These are phyloP conservation scores for Chlorella ohadii DNA, from an alignment of 139 green algal species.

Conservation along the genomic window DNA sequence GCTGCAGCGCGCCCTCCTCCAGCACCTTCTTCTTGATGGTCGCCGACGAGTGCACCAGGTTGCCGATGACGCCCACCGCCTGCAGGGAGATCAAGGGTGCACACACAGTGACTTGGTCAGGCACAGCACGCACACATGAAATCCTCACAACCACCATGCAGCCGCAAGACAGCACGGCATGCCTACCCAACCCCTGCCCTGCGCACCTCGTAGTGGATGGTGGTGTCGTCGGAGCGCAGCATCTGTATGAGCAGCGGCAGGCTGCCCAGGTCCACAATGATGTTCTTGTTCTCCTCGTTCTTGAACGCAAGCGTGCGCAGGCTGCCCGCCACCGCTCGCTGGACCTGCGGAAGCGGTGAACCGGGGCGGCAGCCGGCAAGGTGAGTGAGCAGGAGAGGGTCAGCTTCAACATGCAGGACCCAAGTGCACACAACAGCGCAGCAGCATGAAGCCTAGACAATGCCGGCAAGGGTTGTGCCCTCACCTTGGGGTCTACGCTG, in stretches of 20 bases:
- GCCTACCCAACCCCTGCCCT: too few species aligned
- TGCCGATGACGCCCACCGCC: slow-evolving; percentile 97
- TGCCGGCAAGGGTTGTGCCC: too few species aligned
- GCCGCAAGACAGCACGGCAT: too few species aligned
- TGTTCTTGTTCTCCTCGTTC: slow-evolving; percentile 98
- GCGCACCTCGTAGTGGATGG: slow-evolving; percentile 92
- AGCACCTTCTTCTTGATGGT: slow-evolving; percentile 85
- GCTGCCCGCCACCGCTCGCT: slow-evolving; percentile 86
- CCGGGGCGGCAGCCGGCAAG: too few species aligned
- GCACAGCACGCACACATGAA: too few species aligned
- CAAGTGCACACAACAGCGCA: too few species aligned
- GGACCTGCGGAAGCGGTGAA: slow-evolving; percentile 21
- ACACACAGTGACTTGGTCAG: not conserved
- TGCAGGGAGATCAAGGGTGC: not conserved
- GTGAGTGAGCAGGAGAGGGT: too few species aligned
- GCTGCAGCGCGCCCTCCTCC: slow-evolving; percentile 93
- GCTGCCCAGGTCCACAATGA: slow-evolving; percentile 94
- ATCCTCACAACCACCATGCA: too few species aligned
- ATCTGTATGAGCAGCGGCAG: slow-evolving; percentile 96
- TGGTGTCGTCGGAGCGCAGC: slow-evolving; percentile 89
- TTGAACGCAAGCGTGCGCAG: slow-evolving; percentile 98
- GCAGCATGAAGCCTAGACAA: too few species aligned
- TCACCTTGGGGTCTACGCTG: slow-evolving; percentile 85
- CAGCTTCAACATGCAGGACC: too few species aligned
- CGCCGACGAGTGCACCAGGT: slow-evolving; percentile 93